phyloP scores from a whole-genome alignment of 805 yeast species.

The Kluyveromyces wickerhamii region DNA sequence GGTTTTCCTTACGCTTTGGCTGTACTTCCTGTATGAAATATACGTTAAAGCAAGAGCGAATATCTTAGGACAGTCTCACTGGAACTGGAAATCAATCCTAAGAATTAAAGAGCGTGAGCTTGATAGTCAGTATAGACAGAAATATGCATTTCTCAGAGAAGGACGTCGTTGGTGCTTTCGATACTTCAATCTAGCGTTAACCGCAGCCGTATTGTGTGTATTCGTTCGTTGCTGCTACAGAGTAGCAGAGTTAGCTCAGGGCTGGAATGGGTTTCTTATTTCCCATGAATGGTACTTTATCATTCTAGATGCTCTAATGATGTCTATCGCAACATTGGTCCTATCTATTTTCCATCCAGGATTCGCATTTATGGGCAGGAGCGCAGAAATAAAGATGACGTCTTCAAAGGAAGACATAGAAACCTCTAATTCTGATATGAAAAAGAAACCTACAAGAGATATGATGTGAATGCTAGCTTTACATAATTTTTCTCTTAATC shows the following conservation, averaged over 20 bases:
- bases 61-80: conserved; percentile 15
- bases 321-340: conserved; percentile 39
- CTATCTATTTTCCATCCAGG: conserved; percentile 61
- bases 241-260: conserved; percentile 57
- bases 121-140: conserved; percentile 22
- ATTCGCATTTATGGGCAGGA: conserved; percentile 36
- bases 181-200: conserved; percentile 38
- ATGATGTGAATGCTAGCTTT: too few relatives aligned
- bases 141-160: conserved; percentile 22
- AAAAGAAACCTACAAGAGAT: too few relatives aligned
- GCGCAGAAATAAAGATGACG: conserved; percentile 19
- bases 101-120: conserved; percentile 14
- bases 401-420: conserved; percentile 1
- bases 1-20: conserved; percentile 45
- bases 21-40: conserved; percentile 38
- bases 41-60: conserved; percentile 25
- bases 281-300: conserved; percentile 51
- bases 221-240: conserved; percentile 67
- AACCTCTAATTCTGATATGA: not conserved
- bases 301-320: conserved; percentile 56
- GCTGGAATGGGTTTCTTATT: conserved; percentile 59
- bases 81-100: conserved; percentile 10
- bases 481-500: too few relatives aligned
- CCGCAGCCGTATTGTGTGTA: conserved; percentile 44
- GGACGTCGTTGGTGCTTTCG: conserved; percentile 30